A percentile compares a stretch with the other conserved stretches of the same genome.
Conservation (phyloP, 306 rosid genomes). For the Lagenaria siceraria region DNA sequence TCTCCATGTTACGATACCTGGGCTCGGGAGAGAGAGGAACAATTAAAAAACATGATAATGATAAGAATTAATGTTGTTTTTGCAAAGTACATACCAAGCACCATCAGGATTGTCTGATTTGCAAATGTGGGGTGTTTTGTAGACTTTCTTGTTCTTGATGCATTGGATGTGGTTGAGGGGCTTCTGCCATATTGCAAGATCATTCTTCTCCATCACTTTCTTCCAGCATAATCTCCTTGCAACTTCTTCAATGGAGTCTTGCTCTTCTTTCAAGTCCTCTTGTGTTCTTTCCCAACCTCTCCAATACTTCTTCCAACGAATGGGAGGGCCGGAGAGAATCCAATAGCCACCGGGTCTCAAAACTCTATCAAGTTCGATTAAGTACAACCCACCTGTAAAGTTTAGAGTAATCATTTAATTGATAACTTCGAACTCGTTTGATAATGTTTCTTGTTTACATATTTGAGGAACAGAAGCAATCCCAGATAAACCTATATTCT, state of each 20-base stretch:
- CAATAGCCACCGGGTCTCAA: slow-evolving; percentile 94
- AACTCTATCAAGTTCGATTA: slow-evolving; percentile 79
- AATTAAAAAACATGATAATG: not conserved
- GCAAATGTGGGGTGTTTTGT: slow-evolving; percentile 66
- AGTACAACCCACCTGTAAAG: slow-evolving; percentile 67
- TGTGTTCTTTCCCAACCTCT: slow-evolving; percentile 85
- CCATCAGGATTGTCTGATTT: slow-evolving; percentile 63
- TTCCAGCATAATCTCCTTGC: slow-evolving; percentile 71
- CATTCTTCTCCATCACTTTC: slow-evolving; percentile 60
- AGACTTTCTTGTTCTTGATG: slow-evolving; percentile 28
- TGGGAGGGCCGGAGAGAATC: slow-evolving; percentile 97
- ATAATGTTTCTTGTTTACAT: too few relatives aligned
- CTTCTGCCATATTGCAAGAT: slow-evolving; percentile 80
- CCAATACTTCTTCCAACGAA: slow-evolving; percentile 77
- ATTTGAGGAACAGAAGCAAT: too few relatives aligned
- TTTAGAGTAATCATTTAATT: too few relatives aligned
- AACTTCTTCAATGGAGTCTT: slow-evolving; percentile 59
- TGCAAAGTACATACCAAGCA: slow-evolving; percentile 42
- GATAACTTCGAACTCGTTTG: too few relatives aligned
- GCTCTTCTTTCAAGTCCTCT: slow-evolving; percentile 78
- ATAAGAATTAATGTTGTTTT: not conserved
- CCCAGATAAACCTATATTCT: too few relatives aligned
- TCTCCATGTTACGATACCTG: slow-evolving; percentile 60
- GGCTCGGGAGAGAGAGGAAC: too few relatives aligned
- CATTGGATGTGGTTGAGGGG: slow-evolving; percentile 79